Conservation (phyloP, 2,329 filamentous ascomycete genomes). For the Talaromyces amestolkiae region DNA sequence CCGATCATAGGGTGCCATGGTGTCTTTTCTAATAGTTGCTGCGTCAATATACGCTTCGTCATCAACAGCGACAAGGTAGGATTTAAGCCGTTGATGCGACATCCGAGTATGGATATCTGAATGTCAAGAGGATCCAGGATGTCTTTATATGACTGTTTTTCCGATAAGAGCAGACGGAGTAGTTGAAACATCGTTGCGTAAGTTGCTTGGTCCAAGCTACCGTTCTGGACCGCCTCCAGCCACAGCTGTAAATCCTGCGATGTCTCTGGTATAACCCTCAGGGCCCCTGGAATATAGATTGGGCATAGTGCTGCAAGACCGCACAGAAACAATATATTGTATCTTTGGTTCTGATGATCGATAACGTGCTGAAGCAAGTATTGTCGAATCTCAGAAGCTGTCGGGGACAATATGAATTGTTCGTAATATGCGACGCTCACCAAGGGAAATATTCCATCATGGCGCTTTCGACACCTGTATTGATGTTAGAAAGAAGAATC, state of each 20-base stretch:
- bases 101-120: not conserved
- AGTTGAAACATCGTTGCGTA: not conserved
- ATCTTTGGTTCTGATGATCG: not conserved
- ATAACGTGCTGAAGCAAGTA: not conserved
- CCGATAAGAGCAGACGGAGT: not conserved
- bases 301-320: not conserved
- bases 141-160: not conserved
- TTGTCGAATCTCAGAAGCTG: not conserved
- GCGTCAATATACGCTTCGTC: not conserved
- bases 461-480: not conserved
- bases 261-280: not conserved
- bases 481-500: not conserved
- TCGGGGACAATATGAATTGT: not conserved
- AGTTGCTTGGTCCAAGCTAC: not conserved
- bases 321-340: not conserved
- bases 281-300: not conserved
- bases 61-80: not conserved
- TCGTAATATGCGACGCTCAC: not conserved
- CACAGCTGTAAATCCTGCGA: not conserved
- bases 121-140: not conserved
- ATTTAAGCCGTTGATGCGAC: not conserved
- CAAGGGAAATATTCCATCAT: not conserved
- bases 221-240: not conserved
- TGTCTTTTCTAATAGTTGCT: not conserved
- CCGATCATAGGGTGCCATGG: not conserved